phyloP scores from a whole-genome alignment of 805 yeast species.

The Ogataea pini region DNA sequence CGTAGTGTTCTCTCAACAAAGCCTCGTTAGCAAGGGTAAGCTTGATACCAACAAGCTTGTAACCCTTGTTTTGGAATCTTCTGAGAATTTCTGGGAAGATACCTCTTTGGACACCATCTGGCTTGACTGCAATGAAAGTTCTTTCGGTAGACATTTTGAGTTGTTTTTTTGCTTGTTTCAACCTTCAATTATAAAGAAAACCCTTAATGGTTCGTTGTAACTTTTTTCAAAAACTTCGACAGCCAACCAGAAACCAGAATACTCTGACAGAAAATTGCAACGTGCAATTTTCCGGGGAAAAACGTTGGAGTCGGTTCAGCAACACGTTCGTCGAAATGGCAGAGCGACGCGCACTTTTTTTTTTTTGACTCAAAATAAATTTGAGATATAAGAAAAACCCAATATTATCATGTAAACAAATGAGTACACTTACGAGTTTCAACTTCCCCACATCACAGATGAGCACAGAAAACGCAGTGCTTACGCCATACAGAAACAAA shows the following conservation, averaged over 20 bases:
- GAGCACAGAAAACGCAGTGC: background rate
- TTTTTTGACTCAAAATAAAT: background rate
- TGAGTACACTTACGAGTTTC: background rate
- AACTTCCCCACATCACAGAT: background rate
- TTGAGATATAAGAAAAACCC: background rate
- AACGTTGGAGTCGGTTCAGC: background rate
- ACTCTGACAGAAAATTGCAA: constrained; percentile 1
- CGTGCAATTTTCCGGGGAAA: constrained; percentile 3
- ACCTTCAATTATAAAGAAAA: constrained; percentile 1
- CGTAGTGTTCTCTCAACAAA: constrained; percentile 90
- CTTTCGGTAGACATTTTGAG: constrained; percentile 65
- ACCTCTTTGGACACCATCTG: constrained; percentile 99
- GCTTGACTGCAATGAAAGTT: constrained; percentile 92
- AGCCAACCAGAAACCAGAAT: constrained; percentile 7
- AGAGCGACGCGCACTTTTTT: background rate
- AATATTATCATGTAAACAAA: background rate
- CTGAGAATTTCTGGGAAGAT: constrained; percentile 83
- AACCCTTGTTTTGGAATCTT: constrained; percentile 97
- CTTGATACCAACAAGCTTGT: constrained; percentile 95
- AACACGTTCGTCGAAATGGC: background rate
- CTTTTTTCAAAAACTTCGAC: background rate
- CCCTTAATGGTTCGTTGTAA: background rate
- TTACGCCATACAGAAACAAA: constrained; percentile 11
- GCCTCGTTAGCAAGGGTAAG: constrained; percentile 83
- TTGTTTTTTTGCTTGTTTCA: background rate